Base-by-base conservation (phyloP, 208 protist species). In the Naegleria gruberi region DNA sequence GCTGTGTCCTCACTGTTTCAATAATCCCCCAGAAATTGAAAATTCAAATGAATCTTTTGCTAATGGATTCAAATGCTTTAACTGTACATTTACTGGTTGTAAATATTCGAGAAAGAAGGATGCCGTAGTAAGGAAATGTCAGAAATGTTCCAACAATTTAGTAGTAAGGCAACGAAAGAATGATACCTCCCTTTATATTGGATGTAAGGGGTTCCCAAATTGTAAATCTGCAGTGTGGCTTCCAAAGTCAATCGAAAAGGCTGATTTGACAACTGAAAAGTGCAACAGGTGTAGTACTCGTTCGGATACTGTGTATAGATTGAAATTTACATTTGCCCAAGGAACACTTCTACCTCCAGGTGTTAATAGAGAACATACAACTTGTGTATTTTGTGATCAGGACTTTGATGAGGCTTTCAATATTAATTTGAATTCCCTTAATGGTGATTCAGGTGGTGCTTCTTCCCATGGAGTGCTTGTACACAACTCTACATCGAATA, bases 1-100 rank as follows among this genome's bases (percentile, higher is more conserved):
- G 3, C 88, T 97, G 4, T 97, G 96, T 91, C 93, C 94, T 41
- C 84, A 93, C 91, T 97, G 96, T 85, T 97, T 97, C 57, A 94
- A 91, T 8, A 93, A 93, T 43, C 95, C 95, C 7, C 95, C 95
- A 30, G 19, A 88, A 65, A 8, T 34, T 26, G n/a, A 88, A 19
- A 65, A 88, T 73, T 2, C 4, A 51, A 8, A 15, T 12, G 43
- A 51, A 88, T 42, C 26, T 65, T 65, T 43, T 73, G 23, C 23
- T 4, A 43, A 40, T 73, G 23, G 26, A 73, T 73, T 88, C 73
- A 42, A 8, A 65, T 88, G 43, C 42, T 88, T 65, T 42, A 88
- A 65, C 26, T 88, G 43, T 88, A 88, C 10, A 43, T n/a, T 41
- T 88, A 7, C 7, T 10, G 12, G 6, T 8, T 88, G 34, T 47